Base-by-base conservation (phyloP, 108 stramenopile genomes). In the Pseudonitzschia multiseries region DNA sequence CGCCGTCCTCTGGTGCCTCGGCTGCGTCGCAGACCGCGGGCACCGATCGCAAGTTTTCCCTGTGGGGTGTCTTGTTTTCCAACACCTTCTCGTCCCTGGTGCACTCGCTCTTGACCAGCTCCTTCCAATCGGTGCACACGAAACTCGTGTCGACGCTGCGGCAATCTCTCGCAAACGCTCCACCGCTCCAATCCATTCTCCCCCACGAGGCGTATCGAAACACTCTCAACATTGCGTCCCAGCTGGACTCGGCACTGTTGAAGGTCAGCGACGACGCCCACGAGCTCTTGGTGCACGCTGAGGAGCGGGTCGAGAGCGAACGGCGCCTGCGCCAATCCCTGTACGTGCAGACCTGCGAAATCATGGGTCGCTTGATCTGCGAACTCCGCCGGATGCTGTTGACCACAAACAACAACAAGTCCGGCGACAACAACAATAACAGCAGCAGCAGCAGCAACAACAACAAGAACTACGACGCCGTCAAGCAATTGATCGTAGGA, bases 271-370 rank as follows among this genome's bases (percentile, higher is more conserved):
- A 93, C 52, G 94, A 95, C 77, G 94, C 94, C 21, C 92, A 93
- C 67, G 92, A 95, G 62, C 65, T 95, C 53, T 68, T 95, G 44
- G 92, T 95, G 18, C 94, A 95, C 69, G 94, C 94, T 4, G 94
- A 95, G 75, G 94, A 95, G 59, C 74, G 94, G 33, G 94, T 84
- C 70, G 94, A 93, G 80, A 88, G 86, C 66, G 92, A 93, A 64
- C 82, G 88, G 9, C 79, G 92, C 28, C 73, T 95, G 32, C 72
- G 87, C 10, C 90, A 92, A 74, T 91, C 90, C 62, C 67, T 95
- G 41, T 95, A 93, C 57, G 94, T 95, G 43, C 94, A 95, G 74
- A 93, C 94, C 2, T 95, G 92, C 65, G 94, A 95, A 73, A 95
- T 93, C 73, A 87, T 95, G 86, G 94, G 92, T 21, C 84, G 94